Evolutionary conservation across 768 basidiomycete species (phyloP), one percentile per base, ranked within the genome.

Genomic region (Kwoniella botswanensis): DNA sequence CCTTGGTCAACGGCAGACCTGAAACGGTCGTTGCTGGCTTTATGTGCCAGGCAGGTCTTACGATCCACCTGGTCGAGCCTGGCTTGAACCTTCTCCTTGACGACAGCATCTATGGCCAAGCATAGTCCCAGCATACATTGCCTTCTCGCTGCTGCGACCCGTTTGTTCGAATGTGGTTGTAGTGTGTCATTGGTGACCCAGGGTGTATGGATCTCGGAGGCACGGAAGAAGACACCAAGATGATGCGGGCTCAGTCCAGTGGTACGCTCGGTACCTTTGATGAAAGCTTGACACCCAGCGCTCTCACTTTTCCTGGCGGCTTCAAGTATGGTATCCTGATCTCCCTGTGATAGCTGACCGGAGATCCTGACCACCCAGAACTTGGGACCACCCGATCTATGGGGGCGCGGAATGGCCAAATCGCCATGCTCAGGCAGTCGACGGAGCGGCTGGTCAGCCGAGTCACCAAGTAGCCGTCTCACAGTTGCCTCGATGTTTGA

Each of bases 101-200:
- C 15, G 26, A 65, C 64, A 22, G 54, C 53, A 56, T 35, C 64
- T 11, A 65, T 65, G 53, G 64, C 46, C 46, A 65, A 22, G 41
- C 58, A 59, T 6, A 59, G 22, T 42, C 26, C 41, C 41, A 59
- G 17, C 58, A 59, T 59, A 22, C 12, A 12, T 42, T 59, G 13
- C 58, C 12, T 59, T 22, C 58, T 6, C 10, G 10, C 17, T 12
- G 29, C 29, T 7, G 58, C 10, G 6, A 29, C 13, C n/a, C 26
- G 22, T 59, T 5, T 6, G n/a, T 42, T 35, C 26, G 12, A 9
- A 5, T 29, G 6, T 9, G 22, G 22, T 42, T 59, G 58, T 6
- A 59, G 12, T 9, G 58, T 59, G 41, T 59, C 58, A 22, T 59
- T 59, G 10, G 58, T 29, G 22, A 59, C 58, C 58, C 58, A 59